Evolutionary conservation across 1,284 basidiomycete species (phyloP).

Genomic region (Peniophora sp.): DNA sequence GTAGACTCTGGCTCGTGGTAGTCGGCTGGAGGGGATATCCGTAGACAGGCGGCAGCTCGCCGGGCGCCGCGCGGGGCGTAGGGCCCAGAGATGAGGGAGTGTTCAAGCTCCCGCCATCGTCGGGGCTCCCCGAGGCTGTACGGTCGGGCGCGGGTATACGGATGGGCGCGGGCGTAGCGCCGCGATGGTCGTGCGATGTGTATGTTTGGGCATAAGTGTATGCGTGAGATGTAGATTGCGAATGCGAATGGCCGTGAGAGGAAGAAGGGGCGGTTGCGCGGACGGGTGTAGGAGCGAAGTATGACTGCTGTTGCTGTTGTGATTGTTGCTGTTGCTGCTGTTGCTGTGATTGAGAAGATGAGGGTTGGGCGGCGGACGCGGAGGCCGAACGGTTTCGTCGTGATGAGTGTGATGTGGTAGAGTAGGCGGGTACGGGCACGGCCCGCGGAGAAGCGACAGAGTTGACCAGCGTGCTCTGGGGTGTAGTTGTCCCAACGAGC

Average conservation of each 20-base stretch:
- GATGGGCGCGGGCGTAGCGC: not conserved
- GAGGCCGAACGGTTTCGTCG: too few species aligned
- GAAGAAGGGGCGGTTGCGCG: not conserved
- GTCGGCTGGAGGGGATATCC: conserved; percentile 3
- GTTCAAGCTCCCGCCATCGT: conserved; percentile 9
- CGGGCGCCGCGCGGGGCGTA: conserved; percentile 9
- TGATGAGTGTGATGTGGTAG: too few species aligned
- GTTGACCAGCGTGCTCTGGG: too few species aligned
- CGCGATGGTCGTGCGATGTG: not conserved
- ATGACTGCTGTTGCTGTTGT: too few species aligned
- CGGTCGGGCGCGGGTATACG: not conserved
- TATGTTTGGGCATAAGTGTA: too few species aligned
- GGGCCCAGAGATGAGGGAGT: conserved; percentile 13
- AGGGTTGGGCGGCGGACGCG: too few species aligned
- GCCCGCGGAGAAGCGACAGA: too few species aligned
- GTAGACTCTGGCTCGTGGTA: conserved; percentile 21
- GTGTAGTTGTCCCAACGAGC: too few species aligned
- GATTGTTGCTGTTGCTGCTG: too few species aligned
- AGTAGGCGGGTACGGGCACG: too few species aligned
- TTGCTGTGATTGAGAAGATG: too few species aligned
- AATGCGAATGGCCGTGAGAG: not conserved
- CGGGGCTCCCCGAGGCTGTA: conserved; percentile 4
- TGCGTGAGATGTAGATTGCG: not conserved
- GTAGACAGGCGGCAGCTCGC: conserved; percentile 8
- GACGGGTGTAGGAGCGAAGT: too few species aligned